Evolutionary conservation across 2,329 filamentous ascomycete species (phyloP), one percentile per base, ranked within the genome.

Genomic region (Aspergillus sp.): DNA sequence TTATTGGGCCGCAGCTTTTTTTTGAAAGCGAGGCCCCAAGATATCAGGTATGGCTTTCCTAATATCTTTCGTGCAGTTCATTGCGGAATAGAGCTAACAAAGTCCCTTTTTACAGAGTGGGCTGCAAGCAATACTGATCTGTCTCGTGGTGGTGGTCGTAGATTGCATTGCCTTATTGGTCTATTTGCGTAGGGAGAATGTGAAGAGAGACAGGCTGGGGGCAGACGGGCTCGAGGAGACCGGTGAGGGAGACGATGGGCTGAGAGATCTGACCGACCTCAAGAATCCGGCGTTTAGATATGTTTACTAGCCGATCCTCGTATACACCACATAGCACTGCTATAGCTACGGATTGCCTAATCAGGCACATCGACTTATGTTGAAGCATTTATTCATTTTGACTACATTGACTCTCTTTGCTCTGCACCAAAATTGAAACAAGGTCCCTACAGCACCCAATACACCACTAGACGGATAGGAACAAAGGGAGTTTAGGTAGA

Each of bases 1-100:
- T 82, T 25, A 68, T 81, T 22, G 80, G 79, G 0, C 79, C 80
- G 13, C 80, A 82, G 65, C 72, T 80, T 0, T 82, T 82, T 65
- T 76, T 77, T 58, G 69, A 67, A 9, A 65, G 68, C 7, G 72
- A 82, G 62, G 78, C 79, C 6, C 80, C 80, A 2, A 23, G 59
- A 19, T 73, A 73, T 49, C 47, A 41, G 59, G 9, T 52, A 34
- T 2, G 55, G 54, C 49, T 68, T 80, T 7, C 34, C 54, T 62
- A 6, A 1, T 15, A 17, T 41, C 11, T 15, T 15, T 15, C 11
- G 13, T 54, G 28, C 31, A 41, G 11, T 22, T 19, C 19, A 17
- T 3, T 48, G 0, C 8, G 30, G 23, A 8, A n/a, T 22, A n/a
- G 43, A 41, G 5, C 6, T 30, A 6, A 45, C 13, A 15, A 3